These are phyloP conservation scores for Capsicum pubescens DNA, from an alignment of 257 asterid genomes.

Conservation along the genomic window DNA sequence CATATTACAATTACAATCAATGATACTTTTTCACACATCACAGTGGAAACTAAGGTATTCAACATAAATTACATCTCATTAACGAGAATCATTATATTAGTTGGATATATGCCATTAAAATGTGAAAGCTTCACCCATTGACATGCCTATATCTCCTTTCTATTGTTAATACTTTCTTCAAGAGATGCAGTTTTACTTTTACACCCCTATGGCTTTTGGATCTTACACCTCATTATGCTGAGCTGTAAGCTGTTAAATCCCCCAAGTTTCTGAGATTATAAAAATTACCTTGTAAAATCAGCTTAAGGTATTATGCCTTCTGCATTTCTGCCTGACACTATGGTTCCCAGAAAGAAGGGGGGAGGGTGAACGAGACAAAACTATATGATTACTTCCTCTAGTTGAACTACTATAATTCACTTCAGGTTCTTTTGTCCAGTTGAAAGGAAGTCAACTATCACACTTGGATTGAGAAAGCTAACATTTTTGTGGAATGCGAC, in stretches of 20 bases:
- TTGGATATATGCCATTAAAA: neutral
- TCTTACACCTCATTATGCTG: neutral
- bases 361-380: neutral
- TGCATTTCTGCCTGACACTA: constrained; percentile 7
- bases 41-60: neutral
- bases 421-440: neutral
- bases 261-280: neutral
- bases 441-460: neutral
- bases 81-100: neutral
- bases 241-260: neutral
- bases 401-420: constrained; percentile 6
- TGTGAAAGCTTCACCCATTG: neutral
- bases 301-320: neutral
- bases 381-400: neutral
- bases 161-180: constrained; percentile 6
- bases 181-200: neutral
- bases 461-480: constrained; percentile 10
- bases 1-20: neutral
- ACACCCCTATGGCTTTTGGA: constrained; percentile 6
- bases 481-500: neutral
- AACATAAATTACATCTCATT: neutral
- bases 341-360: neutral
- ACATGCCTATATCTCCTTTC: neutral
- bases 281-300: neutral
- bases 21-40: neutral